These are phyloP conservation scores for Byssoonygena ceratinophila DNA, from an alignment of 2,329 filamentous ascomycete genomes.

Conservation along the genomic window DNA sequence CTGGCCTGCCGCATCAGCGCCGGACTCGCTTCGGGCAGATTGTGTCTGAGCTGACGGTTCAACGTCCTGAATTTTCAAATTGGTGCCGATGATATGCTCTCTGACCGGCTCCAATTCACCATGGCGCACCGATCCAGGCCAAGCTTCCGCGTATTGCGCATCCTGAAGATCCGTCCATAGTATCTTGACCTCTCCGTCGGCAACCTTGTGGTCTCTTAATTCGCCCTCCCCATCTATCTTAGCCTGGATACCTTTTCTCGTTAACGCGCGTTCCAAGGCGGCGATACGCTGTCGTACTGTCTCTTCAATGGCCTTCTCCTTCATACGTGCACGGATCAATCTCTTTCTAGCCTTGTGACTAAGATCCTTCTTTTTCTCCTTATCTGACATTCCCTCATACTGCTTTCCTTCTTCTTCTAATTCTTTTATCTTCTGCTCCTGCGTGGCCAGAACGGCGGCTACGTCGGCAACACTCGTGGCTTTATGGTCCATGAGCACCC, in stretches of 20 bases:
- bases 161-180: slow-evolving; percentile 39
- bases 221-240: slow-evolving; percentile 23
- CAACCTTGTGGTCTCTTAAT: slow-evolving; percentile 21
- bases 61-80: slow-evolving; percentile 20
- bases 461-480: slow-evolving; percentile 53
- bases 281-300: slow-evolving; percentile 22
- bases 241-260: slow-evolving; percentile 17
- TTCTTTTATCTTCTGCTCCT: slow-evolving; percentile 14
- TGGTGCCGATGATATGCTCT: slow-evolving; percentile 27
- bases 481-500: slow-evolving; percentile 52
- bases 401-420: slow-evolving; percentile 15
- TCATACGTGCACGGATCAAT: slow-evolving; percentile 23
- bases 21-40: background rate
- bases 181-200: slow-evolving; percentile 33
- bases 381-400: slow-evolving; percentile 13
- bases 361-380: slow-evolving; percentile 21
- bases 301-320: slow-evolving; percentile 21
- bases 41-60: background rate
- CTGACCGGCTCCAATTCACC: slow-evolving; percentile 31
- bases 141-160: slow-evolving; percentile 33
- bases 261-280: slow-evolving; percentile 18
- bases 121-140: slow-evolving; percentile 37
- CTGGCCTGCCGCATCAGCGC: background rate
- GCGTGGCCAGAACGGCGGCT: slow-evolving; percentile 44
- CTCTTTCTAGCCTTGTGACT: slow-evolving; percentile 26